Conservation (phyloP, 2,329 filamentous ascomycete species). For the Zymoseptoria pseudotritici region DNA sequence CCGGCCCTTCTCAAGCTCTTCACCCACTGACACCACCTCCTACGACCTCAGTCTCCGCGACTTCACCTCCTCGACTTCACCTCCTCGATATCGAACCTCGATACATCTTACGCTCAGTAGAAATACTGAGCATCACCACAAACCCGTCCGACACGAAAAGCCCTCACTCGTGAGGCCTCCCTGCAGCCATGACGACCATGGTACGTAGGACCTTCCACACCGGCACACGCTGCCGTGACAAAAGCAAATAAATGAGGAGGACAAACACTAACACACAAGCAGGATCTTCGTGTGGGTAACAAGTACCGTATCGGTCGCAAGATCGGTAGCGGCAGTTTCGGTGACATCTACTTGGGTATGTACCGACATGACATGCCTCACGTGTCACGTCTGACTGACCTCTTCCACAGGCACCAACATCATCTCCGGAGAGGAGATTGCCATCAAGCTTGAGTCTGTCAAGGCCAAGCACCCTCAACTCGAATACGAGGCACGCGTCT, state of each 20-base stretch:
- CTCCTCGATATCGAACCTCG: background rate
- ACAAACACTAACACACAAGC: constrained; percentile 29
- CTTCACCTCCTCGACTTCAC: background rate
- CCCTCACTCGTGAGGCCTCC: constrained; percentile 22
- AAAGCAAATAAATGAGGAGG: constrained; percentile 12
- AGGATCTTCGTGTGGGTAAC: constrained; percentile 99
- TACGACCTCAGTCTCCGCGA: background rate
- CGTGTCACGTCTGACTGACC: constrained; percentile 3
- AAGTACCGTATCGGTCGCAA: constrained; percentile 99
- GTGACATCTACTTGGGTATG: constrained; percentile 88
- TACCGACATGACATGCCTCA: constrained; percentile 1
- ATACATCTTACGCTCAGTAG: constrained; percentile 17
- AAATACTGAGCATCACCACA: constrained; percentile 20
- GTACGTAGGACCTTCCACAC: constrained; percentile 40
- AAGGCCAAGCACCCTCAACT: constrained; percentile 99
- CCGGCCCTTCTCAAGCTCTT: background rate
- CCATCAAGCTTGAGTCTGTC: constrained; percentile 98
- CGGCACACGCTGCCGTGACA: constrained; percentile 21
- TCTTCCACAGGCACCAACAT: constrained; percentile 76
- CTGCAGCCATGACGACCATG: constrained; percentile 54
- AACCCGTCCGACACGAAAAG: constrained; percentile 11
- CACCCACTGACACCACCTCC: constrained; percentile 1
- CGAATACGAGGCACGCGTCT: constrained; percentile 96
- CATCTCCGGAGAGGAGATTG: constrained; percentile 98
- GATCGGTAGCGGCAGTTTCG: constrained; percentile 95